phyloP scores from a whole-genome alignment of 2,329 filamentous ascomycete genomes.

The Sporothrix globosa region DNA sequence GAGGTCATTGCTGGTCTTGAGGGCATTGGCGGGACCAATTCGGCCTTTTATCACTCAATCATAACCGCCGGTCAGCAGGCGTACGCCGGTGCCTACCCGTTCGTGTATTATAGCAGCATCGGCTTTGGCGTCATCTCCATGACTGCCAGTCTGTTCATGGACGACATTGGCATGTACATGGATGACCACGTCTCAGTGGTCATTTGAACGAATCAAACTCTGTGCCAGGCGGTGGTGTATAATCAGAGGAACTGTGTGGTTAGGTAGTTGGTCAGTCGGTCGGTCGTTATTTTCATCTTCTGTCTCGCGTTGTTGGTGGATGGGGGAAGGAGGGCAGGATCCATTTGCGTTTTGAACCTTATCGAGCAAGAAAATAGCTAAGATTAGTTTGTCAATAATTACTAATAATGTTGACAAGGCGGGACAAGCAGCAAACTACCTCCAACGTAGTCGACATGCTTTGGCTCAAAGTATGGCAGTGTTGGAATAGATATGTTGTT shows the following conservation, averaged over 20 bases:
- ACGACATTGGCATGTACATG: conserved; percentile 62
- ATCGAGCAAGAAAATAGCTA: not conserved
- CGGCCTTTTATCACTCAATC: conserved; percentile 46
- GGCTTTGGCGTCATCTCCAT: conserved; percentile 61
- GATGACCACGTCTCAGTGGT: conserved; percentile 61
- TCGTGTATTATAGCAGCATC: conserved; percentile 65
- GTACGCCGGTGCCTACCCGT: conserved; percentile 62
- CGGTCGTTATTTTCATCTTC: not conserved
- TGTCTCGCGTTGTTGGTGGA: not conserved
- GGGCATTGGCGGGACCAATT: conserved; percentile 50
- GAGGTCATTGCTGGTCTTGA: conserved; percentile 53
- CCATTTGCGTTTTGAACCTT: not conserved
- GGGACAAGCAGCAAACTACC: not conserved
- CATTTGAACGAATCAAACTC: conserved; percentile 38
- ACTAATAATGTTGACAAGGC: conserved; percentile 5
- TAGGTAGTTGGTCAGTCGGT: not conserved
- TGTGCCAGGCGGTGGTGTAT: not conserved
- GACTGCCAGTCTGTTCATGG: conserved; percentile 61
- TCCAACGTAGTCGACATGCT: not conserved
- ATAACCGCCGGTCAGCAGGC: conserved; percentile 59
- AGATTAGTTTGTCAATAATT: not conserved
- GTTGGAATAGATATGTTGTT: not conserved
- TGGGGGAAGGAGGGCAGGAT: not conserved
- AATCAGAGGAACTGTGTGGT: not conserved
- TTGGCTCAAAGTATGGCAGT: too few species aligned